These are phyloP conservation scores for Hortiboletus flavorubellus DNA, from an alignment of 768 basidiomycete species.

Conservation along the genomic window DNA sequence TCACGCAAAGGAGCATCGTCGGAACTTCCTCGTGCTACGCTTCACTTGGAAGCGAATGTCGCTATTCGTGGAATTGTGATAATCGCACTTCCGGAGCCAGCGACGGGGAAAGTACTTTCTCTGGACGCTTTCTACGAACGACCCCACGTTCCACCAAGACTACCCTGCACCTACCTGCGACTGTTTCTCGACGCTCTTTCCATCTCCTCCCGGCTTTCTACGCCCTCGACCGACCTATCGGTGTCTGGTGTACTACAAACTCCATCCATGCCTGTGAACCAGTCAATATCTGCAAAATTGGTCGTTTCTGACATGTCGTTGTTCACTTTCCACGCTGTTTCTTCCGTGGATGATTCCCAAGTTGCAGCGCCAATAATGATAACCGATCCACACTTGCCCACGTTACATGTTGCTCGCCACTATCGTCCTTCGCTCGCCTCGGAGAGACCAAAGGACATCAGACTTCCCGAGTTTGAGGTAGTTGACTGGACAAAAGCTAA, in stretches of 20 bases:
- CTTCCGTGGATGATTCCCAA: slow-evolving; percentile 19
- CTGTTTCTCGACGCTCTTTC: slow-evolving; percentile 42
- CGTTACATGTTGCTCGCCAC: slow-evolving; percentile 51
- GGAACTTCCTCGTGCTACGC: slow-evolving; percentile 18
- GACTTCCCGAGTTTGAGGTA: slow-evolving; percentile 55
- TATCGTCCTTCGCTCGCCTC: slow-evolving; percentile 37
- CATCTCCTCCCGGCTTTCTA: slow-evolving; percentile 15
- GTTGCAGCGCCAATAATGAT: slow-evolving; percentile 66
- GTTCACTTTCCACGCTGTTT: slow-evolving; percentile 44
- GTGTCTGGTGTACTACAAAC: background rate
- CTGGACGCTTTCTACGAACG: slow-evolving; percentile 48
- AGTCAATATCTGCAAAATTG: slow-evolving; percentile 15
- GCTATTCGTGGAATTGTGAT: slow-evolving; percentile 45
- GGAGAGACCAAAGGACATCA: slow-evolving; percentile 19
- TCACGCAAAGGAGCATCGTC: slow-evolving; percentile 11
- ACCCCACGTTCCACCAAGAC: slow-evolving; percentile 56
- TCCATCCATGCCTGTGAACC: background rate
- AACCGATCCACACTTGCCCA: slow-evolving; percentile 62
- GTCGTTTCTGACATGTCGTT: slow-evolving; percentile 49
- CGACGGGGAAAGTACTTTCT: slow-evolving; percentile 4
- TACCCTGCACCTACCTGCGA: slow-evolving; percentile 51
- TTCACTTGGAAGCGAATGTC: slow-evolving; percentile 34
- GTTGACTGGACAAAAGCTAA: slow-evolving; percentile 58
- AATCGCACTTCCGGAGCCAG: slow-evolving; percentile 40
- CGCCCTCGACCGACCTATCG: slow-evolving; percentile 1